These are phyloP conservation scores for Cyberlindnera samutprakarnensis DNA, from an alignment of 805 yeast genomes.

Conservation along the genomic window DNA sequence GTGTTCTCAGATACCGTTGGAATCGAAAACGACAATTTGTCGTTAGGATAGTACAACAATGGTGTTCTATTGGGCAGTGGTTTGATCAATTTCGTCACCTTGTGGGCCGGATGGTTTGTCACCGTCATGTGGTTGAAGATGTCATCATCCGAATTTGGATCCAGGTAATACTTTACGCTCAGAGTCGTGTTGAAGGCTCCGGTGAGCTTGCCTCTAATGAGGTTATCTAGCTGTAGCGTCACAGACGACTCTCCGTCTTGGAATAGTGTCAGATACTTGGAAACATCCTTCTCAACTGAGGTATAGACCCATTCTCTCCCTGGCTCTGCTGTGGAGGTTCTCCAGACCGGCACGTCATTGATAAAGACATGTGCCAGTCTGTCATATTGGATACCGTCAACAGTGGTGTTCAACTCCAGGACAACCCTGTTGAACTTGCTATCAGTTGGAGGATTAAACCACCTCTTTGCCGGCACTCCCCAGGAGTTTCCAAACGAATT, in stretches of 20 bases:
- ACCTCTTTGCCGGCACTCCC: constrained; percentile 43
- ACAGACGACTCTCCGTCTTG: constrained; percentile 29
- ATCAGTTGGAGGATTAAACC: constrained; percentile 38
- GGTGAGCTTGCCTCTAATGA: constrained; percentile 42
- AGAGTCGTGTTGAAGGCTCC: constrained; percentile 55
- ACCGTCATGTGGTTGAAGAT: constrained; percentile 12
- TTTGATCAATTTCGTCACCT: constrained; percentile 11
- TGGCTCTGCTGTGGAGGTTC: constrained; percentile 83
- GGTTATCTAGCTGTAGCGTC: constrained; percentile 59
- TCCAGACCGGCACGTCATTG: constrained; percentile 65
- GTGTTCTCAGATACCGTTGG: constrained; percentile 47
- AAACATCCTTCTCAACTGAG: constrained; percentile 52
- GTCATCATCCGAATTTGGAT: constrained; percentile 12
- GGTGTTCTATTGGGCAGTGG: constrained; percentile 31
- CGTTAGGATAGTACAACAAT: constrained; percentile 36
- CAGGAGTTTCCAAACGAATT: constrained; percentile 52
- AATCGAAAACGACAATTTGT: constrained; percentile 29
- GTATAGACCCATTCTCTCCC: constrained; percentile 42
- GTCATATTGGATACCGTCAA: constrained; percentile 57
- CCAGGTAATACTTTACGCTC: constrained; percentile 41
- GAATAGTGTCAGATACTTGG: constrained; percentile 48
- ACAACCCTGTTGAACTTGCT: constrained; percentile 46
- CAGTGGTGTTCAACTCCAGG: constrained; percentile 43
- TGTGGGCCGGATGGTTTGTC: constrained; percentile 16
- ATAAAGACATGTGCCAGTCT: constrained; percentile 57